Evolutionary conservation across 768 basidiomycete species (phyloP), one percentile per base, ranked within the genome.

Genomic region (Strobilomyces echinocephalus): DNA sequence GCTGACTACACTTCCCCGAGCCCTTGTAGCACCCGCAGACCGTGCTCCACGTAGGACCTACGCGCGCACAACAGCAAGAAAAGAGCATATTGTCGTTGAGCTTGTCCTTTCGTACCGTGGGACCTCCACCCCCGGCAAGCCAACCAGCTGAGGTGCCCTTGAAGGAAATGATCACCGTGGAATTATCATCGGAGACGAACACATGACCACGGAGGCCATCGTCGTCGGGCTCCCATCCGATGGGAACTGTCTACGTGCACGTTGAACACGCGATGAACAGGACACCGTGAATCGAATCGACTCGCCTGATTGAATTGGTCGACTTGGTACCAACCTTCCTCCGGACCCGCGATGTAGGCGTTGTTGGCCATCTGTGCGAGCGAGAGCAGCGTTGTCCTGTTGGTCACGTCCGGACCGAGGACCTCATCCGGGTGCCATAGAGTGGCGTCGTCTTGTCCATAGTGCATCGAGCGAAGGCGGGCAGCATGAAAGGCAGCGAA

Each of bases 51-150:
- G 91, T 91, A 49, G 92, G 90, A 33, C 89, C 91, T n/a, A 97
- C 90, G 8, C 88, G 79, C 2, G 93, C 95, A 63, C 95, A 98
- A 69, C 95, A 98, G 70, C 95, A 98, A 5, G 91, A 88, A 73
- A 95, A 95, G 33, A 98, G 73, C n/a, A 95, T 73, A 64, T 95
- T 98, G 63, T 97, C 95, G 71, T 98, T 98, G 53, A 86, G 70
- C 72, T 94, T 95, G 74, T 98, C 95, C 69, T 88, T 97, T 63
- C 77, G 79, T 38, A 82, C 78, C 9, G 95, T 97, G 12, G 89
- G 85, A 5, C 93, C 92, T 3, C 88, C 86, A 16, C 82, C 83
- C 8, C 90, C 77, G 63, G 85, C 78, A 9, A 86, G 75, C 71
- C 72, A 73, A 10, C 77, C 76, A 2, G 88, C 84, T 2, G 90